Evolutionary conservation across 768 basidiomycete genomes (phyloP).

Genomic region (Psilocybe tampanensis): DNA sequence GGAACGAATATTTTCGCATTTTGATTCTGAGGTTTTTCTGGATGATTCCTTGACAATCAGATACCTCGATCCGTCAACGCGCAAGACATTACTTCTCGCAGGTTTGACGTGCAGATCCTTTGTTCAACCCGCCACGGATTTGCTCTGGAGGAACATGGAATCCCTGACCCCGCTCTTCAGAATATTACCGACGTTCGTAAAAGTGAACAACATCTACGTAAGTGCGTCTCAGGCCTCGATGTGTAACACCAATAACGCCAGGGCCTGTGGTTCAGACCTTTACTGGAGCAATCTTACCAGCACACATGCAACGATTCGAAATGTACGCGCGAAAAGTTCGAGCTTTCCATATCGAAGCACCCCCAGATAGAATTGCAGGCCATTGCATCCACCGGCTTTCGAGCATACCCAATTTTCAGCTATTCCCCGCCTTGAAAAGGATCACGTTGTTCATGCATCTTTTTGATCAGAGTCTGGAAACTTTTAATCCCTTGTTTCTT

Average conservation of each 20-base stretch:
- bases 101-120: conserved; percentile 12
- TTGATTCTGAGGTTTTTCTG: conserved; percentile 9
- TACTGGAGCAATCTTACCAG: background rate
- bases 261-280: background rate
- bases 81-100: conserved; percentile 2
- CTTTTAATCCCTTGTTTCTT: conserved; percentile 8
- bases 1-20: conserved; percentile 9
- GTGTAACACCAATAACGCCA: no score
- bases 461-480: background rate
- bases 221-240: background rate
- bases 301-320: conserved; percentile 3
- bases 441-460: background rate
- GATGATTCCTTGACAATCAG: conserved; percentile 1
- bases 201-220: conserved; percentile 10
- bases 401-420: background rate
- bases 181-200: conserved; percentile 8
- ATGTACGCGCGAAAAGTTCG: background rate
- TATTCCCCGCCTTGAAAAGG: conserved; percentile 10
- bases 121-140: conserved; percentile 1
- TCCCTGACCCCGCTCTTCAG: conserved; percentile 12
- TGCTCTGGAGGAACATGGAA: conserved; percentile 12
- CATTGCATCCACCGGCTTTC: conserved; percentile 6
- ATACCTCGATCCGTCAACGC: conserved; percentile 1
- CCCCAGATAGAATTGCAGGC: background rate
- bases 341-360: background rate